phyloP scores from a whole-genome alignment of 2,329 filamentous ascomycete species.

The Emmonsiellopsis sp. region DNA sequence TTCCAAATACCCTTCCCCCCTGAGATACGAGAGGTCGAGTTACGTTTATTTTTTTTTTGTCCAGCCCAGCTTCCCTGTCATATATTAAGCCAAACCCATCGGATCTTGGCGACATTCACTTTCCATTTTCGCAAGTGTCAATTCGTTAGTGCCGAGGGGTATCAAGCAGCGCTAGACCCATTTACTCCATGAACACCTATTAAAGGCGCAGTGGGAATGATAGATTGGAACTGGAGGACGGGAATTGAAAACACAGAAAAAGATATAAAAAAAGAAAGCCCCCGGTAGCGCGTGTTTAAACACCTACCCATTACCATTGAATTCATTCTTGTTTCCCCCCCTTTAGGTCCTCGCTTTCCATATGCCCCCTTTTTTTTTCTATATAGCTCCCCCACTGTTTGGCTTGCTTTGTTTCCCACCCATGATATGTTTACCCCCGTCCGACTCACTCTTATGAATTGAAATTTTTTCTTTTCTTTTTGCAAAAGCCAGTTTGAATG shows the following conservation, averaged over 20 bases:
- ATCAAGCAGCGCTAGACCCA: not conserved
- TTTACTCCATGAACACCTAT: not conserved
- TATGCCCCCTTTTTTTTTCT: not conserved
- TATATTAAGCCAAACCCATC: not conserved
- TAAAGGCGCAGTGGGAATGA: constrained; percentile 1
- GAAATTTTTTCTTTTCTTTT: not conserved
- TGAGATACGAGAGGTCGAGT: not conserved
- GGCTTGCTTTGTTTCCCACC: not conserved
- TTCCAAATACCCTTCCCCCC: not conserved
- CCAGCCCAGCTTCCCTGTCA: not conserved
- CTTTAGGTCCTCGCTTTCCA: too few species aligned
- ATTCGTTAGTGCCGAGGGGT: not conserved
- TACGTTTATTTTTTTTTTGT: not conserved
- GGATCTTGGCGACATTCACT: not conserved
- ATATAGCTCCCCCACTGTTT: not conserved
- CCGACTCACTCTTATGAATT: not conserved
- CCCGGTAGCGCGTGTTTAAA: not conserved
- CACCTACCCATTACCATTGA: too few species aligned
- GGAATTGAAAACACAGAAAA: not conserved
- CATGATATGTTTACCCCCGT: not conserved
- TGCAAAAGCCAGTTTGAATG: not conserved
- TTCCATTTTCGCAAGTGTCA: not conserved
- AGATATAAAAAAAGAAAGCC: not conserved
- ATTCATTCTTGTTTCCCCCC: too few species aligned
- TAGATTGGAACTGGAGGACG: not conserved